These are phyloP conservation scores for Urostyla sp. DNA, from an alignment of 73 alveolate species.

Conservation along the genomic window DNA sequence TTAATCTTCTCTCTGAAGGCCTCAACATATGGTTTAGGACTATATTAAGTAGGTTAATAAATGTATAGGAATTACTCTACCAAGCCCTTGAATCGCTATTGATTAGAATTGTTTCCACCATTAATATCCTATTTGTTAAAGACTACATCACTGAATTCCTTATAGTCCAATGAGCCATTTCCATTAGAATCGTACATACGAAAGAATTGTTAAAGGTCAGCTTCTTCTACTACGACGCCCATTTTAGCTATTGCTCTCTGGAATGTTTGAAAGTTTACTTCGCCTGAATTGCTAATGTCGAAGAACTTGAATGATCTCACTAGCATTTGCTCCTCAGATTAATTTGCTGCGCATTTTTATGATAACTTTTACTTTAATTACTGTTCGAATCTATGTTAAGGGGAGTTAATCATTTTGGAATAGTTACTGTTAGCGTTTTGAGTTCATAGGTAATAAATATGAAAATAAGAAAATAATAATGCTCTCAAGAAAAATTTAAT, in stretches of 20 bases:
- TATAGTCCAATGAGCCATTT: constrained; percentile 73
- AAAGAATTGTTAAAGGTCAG: constrained; percentile 55
- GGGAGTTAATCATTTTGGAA: neutral
- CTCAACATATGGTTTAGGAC: constrained; percentile 50
- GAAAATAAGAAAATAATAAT: too few relatives aligned
- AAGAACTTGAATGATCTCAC: constrained; percentile 89
- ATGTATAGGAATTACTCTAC: constrained; percentile 16
- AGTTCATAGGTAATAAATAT: constrained; percentile 9
- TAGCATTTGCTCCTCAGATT: constrained; percentile 86
- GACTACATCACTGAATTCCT: constrained; percentile 74
- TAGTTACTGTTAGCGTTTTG: constrained; percentile 41
- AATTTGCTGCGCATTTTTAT: constrained; percentile 80
- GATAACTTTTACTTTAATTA: constrained; percentile 80
- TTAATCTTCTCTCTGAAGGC: constrained; percentile 49
- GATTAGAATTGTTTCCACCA: constrained; percentile 16
- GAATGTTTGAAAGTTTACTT: constrained; percentile 77
- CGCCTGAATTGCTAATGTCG: constrained; percentile 85
- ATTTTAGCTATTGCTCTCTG: constrained; percentile 86
- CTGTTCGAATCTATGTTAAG: constrained; percentile 72
- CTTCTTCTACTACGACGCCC: constrained; percentile 69
- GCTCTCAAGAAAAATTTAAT: too few relatives aligned
- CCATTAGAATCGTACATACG: constrained; percentile 70
- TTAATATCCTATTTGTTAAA: constrained; percentile 55
- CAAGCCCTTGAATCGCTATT: constrained; percentile 25
- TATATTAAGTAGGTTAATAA: neutral